Percentiles rank a stretch among this genome's conserved stretches.
These are phyloP conservation scores for Myxozyma geophila DNA, from an alignment of 805 yeast species.

Conservation along the genomic window DNA sequence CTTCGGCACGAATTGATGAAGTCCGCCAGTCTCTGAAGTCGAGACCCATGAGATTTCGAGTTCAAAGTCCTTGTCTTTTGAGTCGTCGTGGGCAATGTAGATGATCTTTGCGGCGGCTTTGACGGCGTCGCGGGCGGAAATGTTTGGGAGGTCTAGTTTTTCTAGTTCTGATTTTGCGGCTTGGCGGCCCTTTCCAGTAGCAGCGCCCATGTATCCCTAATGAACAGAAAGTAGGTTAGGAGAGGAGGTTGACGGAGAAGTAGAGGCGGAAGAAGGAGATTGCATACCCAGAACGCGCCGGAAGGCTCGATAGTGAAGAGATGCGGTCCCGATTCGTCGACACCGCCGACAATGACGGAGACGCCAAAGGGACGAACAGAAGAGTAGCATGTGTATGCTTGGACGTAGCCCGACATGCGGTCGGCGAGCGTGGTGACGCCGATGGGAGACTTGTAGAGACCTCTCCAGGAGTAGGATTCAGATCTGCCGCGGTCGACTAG, in stretches of 20 bases:
- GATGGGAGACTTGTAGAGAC: constrained; percentile 73
- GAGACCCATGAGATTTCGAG: constrained; percentile 92
- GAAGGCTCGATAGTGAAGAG: constrained; percentile 97
- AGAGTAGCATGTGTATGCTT: constrained; percentile 92
- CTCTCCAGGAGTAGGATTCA: constrained; percentile 80
- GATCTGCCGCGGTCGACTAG: constrained; percentile 90
- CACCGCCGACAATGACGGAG: constrained; percentile 89
- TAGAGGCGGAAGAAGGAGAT: not conserved
- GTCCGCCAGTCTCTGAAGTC: constrained; percentile 71
- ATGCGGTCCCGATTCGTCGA: constrained; percentile 88
- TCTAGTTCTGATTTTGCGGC: constrained; percentile 97
- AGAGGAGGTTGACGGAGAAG: not conserved
- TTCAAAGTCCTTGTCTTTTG: constrained; percentile 96
- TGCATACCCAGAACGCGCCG: constrained; percentile 78
- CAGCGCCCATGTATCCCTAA: constrained; percentile 89
- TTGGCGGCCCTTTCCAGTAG: constrained; percentile 98
- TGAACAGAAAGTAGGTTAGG: not conserved
- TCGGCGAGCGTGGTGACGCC: constrained; percentile 82
- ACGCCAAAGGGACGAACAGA: constrained; percentile 98
- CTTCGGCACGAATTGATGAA: constrained; percentile 79
- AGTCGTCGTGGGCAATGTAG: constrained; percentile 94
- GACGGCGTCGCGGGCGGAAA: constrained; percentile 80
- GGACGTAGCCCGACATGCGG: constrained; percentile 87
- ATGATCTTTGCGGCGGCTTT: constrained; percentile 93
- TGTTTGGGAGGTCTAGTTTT: constrained; percentile 72